Evolutionary conservation across 2,329 filamentous ascomycete species (phyloP).

Genomic region (Aspergillus chevalieri): DNA sequence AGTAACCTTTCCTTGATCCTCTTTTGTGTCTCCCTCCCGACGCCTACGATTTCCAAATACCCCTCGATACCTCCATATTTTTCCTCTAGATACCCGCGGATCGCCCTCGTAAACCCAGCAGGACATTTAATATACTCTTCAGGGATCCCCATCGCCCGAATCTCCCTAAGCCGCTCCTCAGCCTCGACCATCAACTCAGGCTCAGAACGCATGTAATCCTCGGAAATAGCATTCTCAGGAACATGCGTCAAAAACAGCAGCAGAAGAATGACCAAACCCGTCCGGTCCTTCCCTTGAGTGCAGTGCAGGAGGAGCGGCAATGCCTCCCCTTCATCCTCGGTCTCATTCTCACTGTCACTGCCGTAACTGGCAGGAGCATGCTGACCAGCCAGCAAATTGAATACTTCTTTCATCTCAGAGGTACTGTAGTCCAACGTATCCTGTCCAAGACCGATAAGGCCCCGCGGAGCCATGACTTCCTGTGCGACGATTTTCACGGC

Average conservation of each 20-base stretch:
- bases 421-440: slow-evolving; percentile 65
- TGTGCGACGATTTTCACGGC: slow-evolving; percentile 64
- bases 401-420: slow-evolving; percentile 60
- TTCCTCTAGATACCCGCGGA: slow-evolving; percentile 53
- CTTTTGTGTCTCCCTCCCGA: slow-evolving; percentile 42
- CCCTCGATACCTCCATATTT: slow-evolving; percentile 60
- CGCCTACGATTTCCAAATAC: slow-evolving; percentile 62
- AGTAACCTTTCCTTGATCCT: slow-evolving; percentile 24
- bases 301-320: slow-evolving; percentile 72
- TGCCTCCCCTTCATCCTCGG: slow-evolving; percentile 31
- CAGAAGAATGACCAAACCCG: slow-evolving; percentile 64
- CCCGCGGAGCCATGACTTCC: slow-evolving; percentile 66
- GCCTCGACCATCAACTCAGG: slow-evolving; percentile 56
- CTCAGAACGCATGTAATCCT: slow-evolving; percentile 67
- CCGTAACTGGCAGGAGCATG: not conserved
- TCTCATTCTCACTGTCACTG: not conserved
- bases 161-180: slow-evolving; percentile 60
- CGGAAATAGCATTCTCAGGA: slow-evolving; percentile 54
- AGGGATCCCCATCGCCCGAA: slow-evolving; percentile 62
- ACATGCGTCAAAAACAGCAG: slow-evolving; percentile 58
- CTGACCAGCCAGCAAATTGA: slow-evolving; percentile 53
- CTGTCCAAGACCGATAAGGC: slow-evolving; percentile 63
- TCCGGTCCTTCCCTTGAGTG: slow-evolving; percentile 84
- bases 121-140: slow-evolving; percentile 67
- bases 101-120: slow-evolving; percentile 54